Evolutionary conservation across 169 alveolate genomes (phyloP).

Genomic region (Eimeria praecox): DNA sequence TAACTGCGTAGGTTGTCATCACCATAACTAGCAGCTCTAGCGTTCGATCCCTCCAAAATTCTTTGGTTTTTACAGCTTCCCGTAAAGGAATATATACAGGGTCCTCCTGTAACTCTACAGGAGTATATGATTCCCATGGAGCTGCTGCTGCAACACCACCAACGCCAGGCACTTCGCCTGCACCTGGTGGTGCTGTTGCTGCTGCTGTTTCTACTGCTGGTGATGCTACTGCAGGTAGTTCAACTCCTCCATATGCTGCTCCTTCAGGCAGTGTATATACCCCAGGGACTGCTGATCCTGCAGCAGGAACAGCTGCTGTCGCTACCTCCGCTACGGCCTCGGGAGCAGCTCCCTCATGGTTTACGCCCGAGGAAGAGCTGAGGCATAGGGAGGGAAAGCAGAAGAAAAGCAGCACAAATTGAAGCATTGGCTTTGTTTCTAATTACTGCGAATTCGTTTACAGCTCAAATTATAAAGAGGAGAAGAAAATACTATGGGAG

Average conservation of each 20-base stretch:
- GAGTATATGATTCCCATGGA: too few species aligned
- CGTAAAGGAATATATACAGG: background rate
- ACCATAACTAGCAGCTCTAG: background rate
- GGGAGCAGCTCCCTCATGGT: background rate
- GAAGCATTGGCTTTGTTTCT: background rate
- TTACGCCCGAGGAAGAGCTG: background rate
- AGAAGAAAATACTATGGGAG: too few species aligned
- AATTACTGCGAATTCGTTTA: too few species aligned
- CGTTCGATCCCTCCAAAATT: background rate
- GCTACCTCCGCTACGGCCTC: background rate
- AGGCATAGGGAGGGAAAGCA: background rate
- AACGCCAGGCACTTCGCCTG: too few species aligned
- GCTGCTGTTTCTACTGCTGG: constrained; percentile 4
- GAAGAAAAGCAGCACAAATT: background rate
- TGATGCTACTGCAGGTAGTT: background rate
- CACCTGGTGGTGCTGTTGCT: too few species aligned
- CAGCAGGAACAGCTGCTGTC: background rate
- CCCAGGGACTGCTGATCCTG: background rate
- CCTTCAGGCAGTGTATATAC: background rate
- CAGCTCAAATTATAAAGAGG: too few species aligned
- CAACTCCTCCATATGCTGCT: background rate
- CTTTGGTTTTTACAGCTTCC: background rate
- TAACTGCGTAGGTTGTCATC: background rate
- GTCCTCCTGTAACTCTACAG: too few species aligned
- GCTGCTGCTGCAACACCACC: too few species aligned